Percentiles rank a stretch among this genome's conserved stretches.
phyloP scores from a whole-genome alignment of 2,329 filamentous ascomycete genomes.

The Leptographium galeiforme region DNA sequence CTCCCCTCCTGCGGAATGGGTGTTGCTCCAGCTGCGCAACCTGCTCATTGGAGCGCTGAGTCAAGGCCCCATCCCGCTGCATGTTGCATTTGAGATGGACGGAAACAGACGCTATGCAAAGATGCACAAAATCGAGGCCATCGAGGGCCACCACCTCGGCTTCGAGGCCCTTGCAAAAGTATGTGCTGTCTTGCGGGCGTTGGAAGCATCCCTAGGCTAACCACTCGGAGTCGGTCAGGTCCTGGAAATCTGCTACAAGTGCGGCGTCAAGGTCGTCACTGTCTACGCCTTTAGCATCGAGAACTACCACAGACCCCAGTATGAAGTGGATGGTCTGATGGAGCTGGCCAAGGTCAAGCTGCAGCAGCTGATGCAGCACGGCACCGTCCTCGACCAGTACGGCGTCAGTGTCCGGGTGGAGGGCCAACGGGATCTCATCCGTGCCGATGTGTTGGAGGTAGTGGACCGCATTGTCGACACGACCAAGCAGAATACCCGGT shows the following conservation, averaged over 20 bases:
- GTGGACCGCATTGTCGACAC: constrained; percentile 76
- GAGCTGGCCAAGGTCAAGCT: constrained; percentile 94
- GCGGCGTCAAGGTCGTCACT: constrained; percentile 89
- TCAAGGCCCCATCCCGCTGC: constrained; percentile 83
- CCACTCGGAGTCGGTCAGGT: constrained; percentile 38
- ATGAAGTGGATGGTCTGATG: constrained; percentile 95
- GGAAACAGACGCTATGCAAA: constrained; percentile 89
- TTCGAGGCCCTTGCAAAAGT: constrained; percentile 89
- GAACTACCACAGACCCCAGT: constrained; percentile 94
- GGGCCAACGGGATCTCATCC: constrained; percentile 71
- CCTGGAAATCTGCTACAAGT: constrained; percentile 96
- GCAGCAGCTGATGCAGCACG: constrained; percentile 80
- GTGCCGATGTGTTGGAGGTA: constrained; percentile 75
- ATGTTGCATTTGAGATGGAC: constrained; percentile 99
- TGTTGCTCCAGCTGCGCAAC: constrained; percentile 64
- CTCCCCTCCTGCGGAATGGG: constrained; percentile 86
- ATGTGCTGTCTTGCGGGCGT: constrained; percentile 18
- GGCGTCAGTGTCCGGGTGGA: constrained; percentile 77
- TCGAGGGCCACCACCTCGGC: constrained; percentile 89
- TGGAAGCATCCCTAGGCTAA: constrained; percentile 8
- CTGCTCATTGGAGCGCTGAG: constrained; percentile 76
- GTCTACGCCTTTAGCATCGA: constrained; percentile 99
- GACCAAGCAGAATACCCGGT: constrained; percentile 79
- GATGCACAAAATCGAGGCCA: constrained; percentile 82
- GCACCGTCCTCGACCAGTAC: constrained; percentile 83